A percentile compares a stretch with the other conserved stretches of the same genome.
Conservation (phyloP, 2,329 filamentous ascomycete species). For the Mollisia scopiformis region DNA sequence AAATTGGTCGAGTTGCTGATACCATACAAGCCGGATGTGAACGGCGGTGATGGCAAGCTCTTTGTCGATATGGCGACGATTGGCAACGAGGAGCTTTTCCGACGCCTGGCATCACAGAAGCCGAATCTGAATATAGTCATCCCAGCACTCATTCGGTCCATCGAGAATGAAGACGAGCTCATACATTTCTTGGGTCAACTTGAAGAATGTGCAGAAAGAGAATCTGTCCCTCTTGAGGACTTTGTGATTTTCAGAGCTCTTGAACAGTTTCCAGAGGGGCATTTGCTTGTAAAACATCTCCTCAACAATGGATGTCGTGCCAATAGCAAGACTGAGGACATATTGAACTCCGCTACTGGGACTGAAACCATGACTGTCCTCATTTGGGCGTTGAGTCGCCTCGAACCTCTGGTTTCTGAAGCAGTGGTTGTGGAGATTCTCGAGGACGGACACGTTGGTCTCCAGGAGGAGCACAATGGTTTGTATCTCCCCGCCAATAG, state of each 20-base stretch:
- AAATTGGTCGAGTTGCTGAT: constrained; percentile 5
- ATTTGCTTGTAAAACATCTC: constrained; percentile 1
- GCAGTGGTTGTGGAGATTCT: constrained; percentile 4
- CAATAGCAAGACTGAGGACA: not conserved
- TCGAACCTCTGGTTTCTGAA: not conserved
- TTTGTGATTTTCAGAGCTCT: constrained; percentile 2
- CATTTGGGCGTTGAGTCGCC: constrained; percentile 4
- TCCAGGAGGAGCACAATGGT: not conserved
- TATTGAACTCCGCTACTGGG: not conserved
- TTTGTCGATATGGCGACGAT: not conserved
- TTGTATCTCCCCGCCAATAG: not conserved
- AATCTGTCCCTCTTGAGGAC: constrained; percentile 1
- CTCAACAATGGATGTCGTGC: not conserved
- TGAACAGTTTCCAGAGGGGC: not conserved
- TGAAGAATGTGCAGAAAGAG: constrained; percentile 1
- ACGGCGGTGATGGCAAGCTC: constrained; percentile 2
- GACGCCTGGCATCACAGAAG: constrained; percentile 1
- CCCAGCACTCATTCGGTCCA: constrained; percentile 1
- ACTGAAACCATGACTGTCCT: constrained; percentile 3
- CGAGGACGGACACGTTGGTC: not conserved
- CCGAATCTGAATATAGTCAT: constrained; percentile 3
- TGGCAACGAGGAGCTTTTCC: not conserved
- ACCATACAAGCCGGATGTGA: constrained; percentile 1
- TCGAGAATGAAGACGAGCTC: constrained; percentile 3
- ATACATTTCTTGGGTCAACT: not conserved